Conservation (phyloP, 768 basidiomycete species). For the Nevesoporus exiguus region DNA sequence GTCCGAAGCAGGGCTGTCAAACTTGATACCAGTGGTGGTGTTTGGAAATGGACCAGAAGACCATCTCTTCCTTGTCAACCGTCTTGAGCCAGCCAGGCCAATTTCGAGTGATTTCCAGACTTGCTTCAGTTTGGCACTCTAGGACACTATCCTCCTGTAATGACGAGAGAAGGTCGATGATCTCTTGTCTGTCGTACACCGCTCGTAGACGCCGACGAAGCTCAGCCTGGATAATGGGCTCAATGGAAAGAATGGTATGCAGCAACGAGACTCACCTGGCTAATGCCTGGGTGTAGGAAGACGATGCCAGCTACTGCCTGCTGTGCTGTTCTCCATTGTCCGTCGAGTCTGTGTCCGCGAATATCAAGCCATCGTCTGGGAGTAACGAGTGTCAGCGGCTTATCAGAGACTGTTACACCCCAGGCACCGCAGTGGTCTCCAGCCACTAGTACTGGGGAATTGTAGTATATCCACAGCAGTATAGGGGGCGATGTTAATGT, state of each 20-base stretch:
- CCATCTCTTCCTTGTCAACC: conserved; percentile 48
- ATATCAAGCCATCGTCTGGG: conserved; percentile 81
- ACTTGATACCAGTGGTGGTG: conserved; percentile 66
- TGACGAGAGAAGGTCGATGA: conserved; percentile 56
- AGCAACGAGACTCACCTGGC: conserved; percentile 48
- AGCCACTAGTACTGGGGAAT: conserved; percentile 52
- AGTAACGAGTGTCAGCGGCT: conserved; percentile 44
- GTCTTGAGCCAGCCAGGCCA: conserved; percentile 31
- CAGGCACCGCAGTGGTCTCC: conserved; percentile 49
- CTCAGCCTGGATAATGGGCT: conserved; percentile 46
- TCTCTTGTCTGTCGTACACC: conserved; percentile 74
- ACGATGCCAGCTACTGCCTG: conserved; percentile 65
- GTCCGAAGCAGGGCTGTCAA: conserved; percentile 19
- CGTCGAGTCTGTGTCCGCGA: conserved; percentile 53
- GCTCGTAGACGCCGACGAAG: conserved; percentile 67
- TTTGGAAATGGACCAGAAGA: conserved; percentile 57
- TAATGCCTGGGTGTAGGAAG: conserved; percentile 68
- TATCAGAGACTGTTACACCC: conserved; percentile 52
- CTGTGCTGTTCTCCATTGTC: conserved; percentile 70
- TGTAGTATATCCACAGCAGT: conserved; percentile 68
- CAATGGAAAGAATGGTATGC: conserved; percentile 3
- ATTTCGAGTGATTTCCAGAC: conserved; percentile 3
- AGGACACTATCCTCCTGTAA: conserved; percentile 54
- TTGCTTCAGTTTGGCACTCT: conserved; percentile 17
- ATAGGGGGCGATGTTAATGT: conserved; percentile 49